Evolutionary conservation across 2,329 filamentous ascomycete species (phyloP).

Genomic region (Nemania sp.): DNA sequence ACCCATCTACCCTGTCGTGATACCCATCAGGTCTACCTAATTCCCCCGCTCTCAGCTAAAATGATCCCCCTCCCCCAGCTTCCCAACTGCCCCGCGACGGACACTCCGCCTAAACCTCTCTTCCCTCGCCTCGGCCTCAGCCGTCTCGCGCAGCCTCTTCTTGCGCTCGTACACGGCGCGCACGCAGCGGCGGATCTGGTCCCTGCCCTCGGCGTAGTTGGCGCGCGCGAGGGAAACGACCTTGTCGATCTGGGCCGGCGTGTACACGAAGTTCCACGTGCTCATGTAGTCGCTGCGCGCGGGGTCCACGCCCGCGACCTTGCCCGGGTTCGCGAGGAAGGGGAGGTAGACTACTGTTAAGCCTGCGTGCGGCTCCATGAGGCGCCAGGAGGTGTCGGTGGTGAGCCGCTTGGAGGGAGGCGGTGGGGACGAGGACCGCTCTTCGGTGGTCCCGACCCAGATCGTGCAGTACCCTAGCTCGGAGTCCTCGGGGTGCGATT

Average conservation of each 20-base stretch:
- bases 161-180: slow-evolving; percentile 94
- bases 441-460: slow-evolving; percentile 89
- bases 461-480: slow-evolving; percentile 92
- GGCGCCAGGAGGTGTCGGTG: slow-evolving; percentile 72
- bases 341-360: slow-evolving; percentile 93
- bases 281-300: slow-evolving; percentile 85
- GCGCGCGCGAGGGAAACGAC: slow-evolving; percentile 85
- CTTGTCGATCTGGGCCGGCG: slow-evolving; percentile 86
- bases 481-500: slow-evolving; percentile 60
- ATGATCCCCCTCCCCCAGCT: slow-evolving; percentile 73
- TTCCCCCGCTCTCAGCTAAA: slow-evolving; percentile 67
- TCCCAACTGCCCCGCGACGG: slow-evolving; percentile 64
- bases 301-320: slow-evolving; percentile 85
- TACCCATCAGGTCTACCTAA: too few species aligned
- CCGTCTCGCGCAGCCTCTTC: slow-evolving; percentile 73
- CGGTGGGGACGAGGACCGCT: slow-evolving; percentile 70
- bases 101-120: slow-evolving; percentile 61
- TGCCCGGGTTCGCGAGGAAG: slow-evolving; percentile 79
- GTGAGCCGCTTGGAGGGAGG: slow-evolving; percentile 65
- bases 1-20: background rate
- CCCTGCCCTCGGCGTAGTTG: slow-evolving; percentile 86
- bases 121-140: slow-evolving; percentile 56
- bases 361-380: slow-evolving; percentile 82
- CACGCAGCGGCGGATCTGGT: slow-evolving; percentile 81
- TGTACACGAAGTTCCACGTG: slow-evolving; percentile 99